Evolutionary conservation across 108 stramenopile species (phyloP).

Genomic region (Nitzschia inconspicua): DNA sequence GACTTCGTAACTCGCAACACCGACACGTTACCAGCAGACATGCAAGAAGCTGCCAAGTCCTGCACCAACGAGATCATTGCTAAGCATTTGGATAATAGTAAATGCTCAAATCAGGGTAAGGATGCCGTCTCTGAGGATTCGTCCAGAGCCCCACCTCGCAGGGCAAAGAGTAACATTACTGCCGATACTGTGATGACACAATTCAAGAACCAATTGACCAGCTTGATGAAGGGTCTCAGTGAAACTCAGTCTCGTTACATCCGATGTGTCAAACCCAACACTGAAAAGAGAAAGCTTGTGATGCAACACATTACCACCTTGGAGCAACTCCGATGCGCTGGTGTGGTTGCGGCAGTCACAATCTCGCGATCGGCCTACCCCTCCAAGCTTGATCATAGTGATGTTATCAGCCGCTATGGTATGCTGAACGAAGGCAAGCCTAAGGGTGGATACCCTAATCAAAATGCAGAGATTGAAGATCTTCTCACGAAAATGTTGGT

Average conservation of each 20-base stretch:
- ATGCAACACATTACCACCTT: conserved; percentile 82
- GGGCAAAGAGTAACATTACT: conserved; percentile 41
- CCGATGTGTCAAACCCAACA: conserved; percentile 85
- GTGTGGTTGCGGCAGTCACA: conserved; percentile 89
- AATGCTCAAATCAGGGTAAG: conserved; percentile 30
- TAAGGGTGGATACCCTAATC: conserved; percentile 19
- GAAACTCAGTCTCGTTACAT: conserved; percentile 81
- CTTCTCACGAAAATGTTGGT: conserved; percentile 7
- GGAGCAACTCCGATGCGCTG: conserved; percentile 92
- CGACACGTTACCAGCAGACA: conserved; percentile 76
- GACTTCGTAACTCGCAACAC: conserved; percentile 84
- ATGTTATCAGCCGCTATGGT: conserved; percentile 60
- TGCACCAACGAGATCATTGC: conserved; percentile 50
- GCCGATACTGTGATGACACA: conserved; percentile 76
- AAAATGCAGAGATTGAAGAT: conserved; percentile 13
- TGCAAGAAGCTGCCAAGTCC: conserved; percentile 40
- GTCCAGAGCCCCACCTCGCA: conserved; percentile 27
- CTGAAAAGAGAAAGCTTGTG: conserved; percentile 57
- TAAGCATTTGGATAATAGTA: conserved; percentile 30
- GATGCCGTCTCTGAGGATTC: conserved; percentile 27
- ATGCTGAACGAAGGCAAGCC: conserved; percentile 29
- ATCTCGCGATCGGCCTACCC: conserved; percentile 93
- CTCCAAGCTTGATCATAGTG: conserved; percentile 73
- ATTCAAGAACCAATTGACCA: conserved; percentile 69
- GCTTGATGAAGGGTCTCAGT: conserved; percentile 66